Percentiles rank a stretch among this genome's conserved stretches.
Evolutionary conservation across 257 asterid species (phyloP).

Genomic region (Petunia secreta): DNA sequence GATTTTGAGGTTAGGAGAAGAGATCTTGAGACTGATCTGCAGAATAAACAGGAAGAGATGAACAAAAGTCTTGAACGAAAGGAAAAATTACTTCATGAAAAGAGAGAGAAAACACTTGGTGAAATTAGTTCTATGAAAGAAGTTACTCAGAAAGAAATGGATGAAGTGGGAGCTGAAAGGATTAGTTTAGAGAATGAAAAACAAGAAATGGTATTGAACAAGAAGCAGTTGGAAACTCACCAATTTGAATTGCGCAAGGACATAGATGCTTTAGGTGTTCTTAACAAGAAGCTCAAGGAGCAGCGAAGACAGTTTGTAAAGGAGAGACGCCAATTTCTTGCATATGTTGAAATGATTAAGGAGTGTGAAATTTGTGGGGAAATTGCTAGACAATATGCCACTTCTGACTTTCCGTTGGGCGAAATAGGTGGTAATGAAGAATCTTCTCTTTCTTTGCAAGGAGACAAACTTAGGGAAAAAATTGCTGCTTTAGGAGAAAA

Average conservation of each 20-base stretch:
- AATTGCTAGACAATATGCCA: slow-evolving; percentile 47
- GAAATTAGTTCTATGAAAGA: slow-evolving; percentile 53
- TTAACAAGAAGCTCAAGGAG: slow-evolving; percentile 64
- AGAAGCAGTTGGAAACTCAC: slow-evolving; percentile 64
- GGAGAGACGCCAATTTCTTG: slow-evolving; percentile 60
- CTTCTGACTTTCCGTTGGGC: slow-evolving; percentile 51
- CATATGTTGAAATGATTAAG: slow-evolving; percentile 57
- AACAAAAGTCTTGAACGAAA: slow-evolving; percentile 55
- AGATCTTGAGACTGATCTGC: slow-evolving; percentile 73
- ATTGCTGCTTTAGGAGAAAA: slow-evolving; percentile 53
- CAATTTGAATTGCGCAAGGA: slow-evolving; percentile 77
- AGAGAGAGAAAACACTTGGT: slow-evolving; percentile 48
- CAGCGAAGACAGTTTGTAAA: slow-evolving; percentile 60
- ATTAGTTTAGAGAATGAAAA: slow-evolving; percentile 62
- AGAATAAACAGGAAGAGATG: slow-evolving; percentile 61
- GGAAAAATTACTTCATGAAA: slow-evolving; percentile 57
- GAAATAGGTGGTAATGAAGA: slow-evolving; percentile 47
- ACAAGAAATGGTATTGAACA: slow-evolving; percentile 49
- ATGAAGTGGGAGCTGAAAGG: slow-evolving; percentile 48
- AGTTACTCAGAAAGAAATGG: slow-evolving; percentile 46
- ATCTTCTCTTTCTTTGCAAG: slow-evolving; percentile 49
- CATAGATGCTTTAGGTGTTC: slow-evolving; percentile 64
- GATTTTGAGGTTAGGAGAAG: slow-evolving; percentile 60
- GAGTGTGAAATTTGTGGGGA: slow-evolving; percentile 67
- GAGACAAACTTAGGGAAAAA: slow-evolving; percentile 62